Conservation (phyloP, 192 early-diverging fungal genomes). For the Coemansia sp. region DNA sequence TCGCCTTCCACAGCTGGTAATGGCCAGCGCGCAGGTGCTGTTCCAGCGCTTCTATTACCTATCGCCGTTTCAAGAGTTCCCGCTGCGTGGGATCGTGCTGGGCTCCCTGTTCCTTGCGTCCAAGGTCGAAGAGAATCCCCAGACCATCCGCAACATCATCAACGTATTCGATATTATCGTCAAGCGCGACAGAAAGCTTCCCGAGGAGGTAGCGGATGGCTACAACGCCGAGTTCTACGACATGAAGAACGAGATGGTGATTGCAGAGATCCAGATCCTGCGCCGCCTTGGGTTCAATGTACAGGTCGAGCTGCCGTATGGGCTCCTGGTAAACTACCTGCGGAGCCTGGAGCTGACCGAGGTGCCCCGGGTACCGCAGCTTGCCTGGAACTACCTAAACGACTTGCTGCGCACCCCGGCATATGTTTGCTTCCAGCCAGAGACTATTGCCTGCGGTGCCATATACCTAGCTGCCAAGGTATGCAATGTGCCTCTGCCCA, state of each 20-base stretch:
- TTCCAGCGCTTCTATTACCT: constrained; percentile 90
- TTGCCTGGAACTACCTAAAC: constrained; percentile 93
- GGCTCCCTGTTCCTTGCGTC: constrained; percentile 69
- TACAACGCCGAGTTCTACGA: constrained; percentile 64
- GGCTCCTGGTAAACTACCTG: constrained; percentile 90
- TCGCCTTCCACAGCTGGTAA: constrained; percentile 81
- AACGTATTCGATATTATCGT: constrained; percentile 72
- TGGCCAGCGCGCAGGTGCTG: constrained; percentile 93
- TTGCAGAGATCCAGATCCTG: constrained; percentile 85
- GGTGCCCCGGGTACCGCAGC: constrained; percentile 70
- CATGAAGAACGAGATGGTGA: constrained; percentile 71
- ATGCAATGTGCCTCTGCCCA: constrained; percentile 61
- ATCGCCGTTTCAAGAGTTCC: constrained; percentile 66
- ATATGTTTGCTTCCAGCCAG: constrained; percentile 46
- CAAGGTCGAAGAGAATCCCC: constrained; percentile 78
- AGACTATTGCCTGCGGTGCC: constrained; percentile 74
- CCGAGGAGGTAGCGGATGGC: constrained; percentile 52
- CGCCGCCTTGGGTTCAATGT: constrained; percentile 89
- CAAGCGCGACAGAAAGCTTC: constrained; percentile 50
- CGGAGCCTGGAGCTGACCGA: constrained; percentile 70
- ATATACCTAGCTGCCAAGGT: constrained; percentile 77
- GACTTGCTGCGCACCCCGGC: constrained; percentile 59
- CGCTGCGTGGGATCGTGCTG: constrained; percentile 62
- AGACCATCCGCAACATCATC: constrained; percentile 73
- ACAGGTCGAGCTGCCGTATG: constrained; percentile 94